These are phyloP conservation scores for Papiliotrema nemorosa DNA, from an alignment of 1,284 basidiomycete species.

Conservation along the genomic window DNA sequence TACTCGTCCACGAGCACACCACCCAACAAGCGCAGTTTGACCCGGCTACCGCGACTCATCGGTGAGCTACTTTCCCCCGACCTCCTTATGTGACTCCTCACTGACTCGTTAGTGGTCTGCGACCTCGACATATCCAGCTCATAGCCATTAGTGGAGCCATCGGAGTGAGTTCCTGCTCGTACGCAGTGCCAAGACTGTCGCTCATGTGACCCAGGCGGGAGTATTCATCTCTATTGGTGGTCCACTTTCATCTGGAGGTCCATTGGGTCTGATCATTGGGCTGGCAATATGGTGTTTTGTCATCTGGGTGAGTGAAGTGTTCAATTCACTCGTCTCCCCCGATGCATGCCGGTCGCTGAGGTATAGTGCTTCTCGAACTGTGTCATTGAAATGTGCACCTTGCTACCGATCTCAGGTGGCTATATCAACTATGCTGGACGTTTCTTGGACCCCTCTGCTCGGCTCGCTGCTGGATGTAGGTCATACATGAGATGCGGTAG, in stretches of 20 bases:
- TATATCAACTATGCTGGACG: conserved; percentile 2
- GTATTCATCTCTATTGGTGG: conserved; percentile 2
- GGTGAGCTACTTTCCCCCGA: background rate
- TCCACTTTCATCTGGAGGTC: background rate
- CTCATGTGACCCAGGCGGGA: background rate
- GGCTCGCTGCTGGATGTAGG: background rate
- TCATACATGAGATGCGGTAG: too few relatives aligned
- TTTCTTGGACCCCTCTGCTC: background rate
- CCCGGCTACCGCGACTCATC: background rate
- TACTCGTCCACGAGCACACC: background rate
- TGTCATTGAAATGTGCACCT: conserved; percentile 1
- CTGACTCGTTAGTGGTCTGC: background rate
- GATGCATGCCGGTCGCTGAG: too few relatives aligned
- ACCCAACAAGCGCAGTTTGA: background rate
- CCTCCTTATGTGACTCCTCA: background rate
- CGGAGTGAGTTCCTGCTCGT: background rate
- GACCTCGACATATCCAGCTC: conserved; percentile 1
- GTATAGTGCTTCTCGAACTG: conserved; percentile 1
- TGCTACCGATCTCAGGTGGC: background rate
- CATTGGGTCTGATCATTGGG: background rate
- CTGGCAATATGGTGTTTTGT: background rate
- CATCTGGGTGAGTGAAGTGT: background rate
- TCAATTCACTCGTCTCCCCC: background rate
- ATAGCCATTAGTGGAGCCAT: conserved; percentile 2
- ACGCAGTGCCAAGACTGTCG: background rate